These are phyloP conservation scores for Magnolia sinica DNA, from an alignment of 164 flowering plant species.

Conservation along the genomic window DNA sequence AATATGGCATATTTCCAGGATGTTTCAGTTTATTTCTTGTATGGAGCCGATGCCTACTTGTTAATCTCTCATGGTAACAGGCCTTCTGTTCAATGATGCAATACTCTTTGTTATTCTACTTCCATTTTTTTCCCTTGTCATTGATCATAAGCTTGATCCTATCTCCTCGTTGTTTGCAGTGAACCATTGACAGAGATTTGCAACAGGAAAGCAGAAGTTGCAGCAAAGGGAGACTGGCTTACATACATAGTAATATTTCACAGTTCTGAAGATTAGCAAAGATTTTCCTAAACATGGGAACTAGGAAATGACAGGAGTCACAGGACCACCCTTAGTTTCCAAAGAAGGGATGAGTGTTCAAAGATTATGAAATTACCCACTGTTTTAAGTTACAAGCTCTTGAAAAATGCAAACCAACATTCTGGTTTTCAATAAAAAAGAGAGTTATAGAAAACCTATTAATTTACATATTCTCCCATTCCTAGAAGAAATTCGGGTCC, in stretches of 20 bases:
- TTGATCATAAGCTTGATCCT: slow-evolving; percentile 1
- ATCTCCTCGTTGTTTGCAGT: slow-evolving; percentile 36
- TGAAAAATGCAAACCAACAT: not conserved
- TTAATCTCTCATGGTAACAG: not conserved
- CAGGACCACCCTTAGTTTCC: not conserved
- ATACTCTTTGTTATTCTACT: not conserved
- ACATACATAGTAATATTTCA: slow-evolving; percentile 66
- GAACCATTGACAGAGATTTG: slow-evolving; percentile 77
- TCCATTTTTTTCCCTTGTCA: not conserved
- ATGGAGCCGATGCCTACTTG: not conserved
- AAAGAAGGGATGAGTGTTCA: not conserved
- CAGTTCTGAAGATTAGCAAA: not conserved
- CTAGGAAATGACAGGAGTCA: not conserved
- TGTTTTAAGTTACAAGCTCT: not conserved
- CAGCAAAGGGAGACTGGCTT: slow-evolving; percentile 72
- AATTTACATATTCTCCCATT: not conserved
- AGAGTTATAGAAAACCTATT: not conserved
- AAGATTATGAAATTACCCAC: not conserved
- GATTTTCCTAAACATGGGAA: not conserved
- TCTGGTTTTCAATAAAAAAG: not conserved
- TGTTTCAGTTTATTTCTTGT: too few species aligned
- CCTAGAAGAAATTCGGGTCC: not conserved
- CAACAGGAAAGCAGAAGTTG: slow-evolving; percentile 54
- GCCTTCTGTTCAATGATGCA: not conserved
- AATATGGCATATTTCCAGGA: not conserved